A percentile compares a stretch with the other conserved stretches of the same genome.
Conservation (phyloP, 2,329 filamentous ascomycete genomes). For the Botryotinia calthae region DNA sequence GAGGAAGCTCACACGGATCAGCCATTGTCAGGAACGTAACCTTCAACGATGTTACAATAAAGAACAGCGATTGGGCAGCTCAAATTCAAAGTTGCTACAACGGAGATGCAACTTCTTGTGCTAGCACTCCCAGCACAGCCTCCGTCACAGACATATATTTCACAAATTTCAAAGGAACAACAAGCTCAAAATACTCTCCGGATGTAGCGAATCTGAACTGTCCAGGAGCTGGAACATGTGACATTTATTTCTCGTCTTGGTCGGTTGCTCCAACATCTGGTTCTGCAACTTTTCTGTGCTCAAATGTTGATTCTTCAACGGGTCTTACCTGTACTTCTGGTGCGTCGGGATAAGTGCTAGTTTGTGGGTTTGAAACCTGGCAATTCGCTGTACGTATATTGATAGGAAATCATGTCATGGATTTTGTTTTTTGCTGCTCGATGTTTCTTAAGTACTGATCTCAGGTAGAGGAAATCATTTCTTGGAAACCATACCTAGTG, state of each 20-base stretch:
- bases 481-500: not conserved
- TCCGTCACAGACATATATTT: slow-evolving; percentile 41
- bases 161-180: slow-evolving; percentile 42
- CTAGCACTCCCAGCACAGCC: slow-evolving; percentile 39
- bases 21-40: slow-evolving; percentile 46
- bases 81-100: slow-evolving; percentile 48
- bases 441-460: not conserved
- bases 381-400: not conserved
- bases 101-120: slow-evolving; percentile 41
- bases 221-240: slow-evolving; percentile 41
- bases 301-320: slow-evolving; percentile 38
- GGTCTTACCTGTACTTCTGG: slow-evolving; percentile 40
- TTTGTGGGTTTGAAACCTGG: not conserved
- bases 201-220: slow-evolving; percentile 43
- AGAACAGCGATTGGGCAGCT: slow-evolving; percentile 44
- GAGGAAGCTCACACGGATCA: slow-evolving; percentile 40
- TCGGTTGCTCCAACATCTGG: slow-evolving; percentile 40
- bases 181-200: slow-evolving; percentile 40
- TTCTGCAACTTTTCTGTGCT: slow-evolving; percentile 39
- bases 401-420: not conserved
- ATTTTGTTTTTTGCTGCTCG: not conserved
- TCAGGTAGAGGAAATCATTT: too few relatives aligned
- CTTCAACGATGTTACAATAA: slow-evolving; percentile 41
- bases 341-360: slow-evolving; percentile 37
- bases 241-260: slow-evolving; percentile 39